Base-by-base conservation (phyloP, 2,329 filamentous ascomycete genomes). In the Beauveria sp. region DNA sequence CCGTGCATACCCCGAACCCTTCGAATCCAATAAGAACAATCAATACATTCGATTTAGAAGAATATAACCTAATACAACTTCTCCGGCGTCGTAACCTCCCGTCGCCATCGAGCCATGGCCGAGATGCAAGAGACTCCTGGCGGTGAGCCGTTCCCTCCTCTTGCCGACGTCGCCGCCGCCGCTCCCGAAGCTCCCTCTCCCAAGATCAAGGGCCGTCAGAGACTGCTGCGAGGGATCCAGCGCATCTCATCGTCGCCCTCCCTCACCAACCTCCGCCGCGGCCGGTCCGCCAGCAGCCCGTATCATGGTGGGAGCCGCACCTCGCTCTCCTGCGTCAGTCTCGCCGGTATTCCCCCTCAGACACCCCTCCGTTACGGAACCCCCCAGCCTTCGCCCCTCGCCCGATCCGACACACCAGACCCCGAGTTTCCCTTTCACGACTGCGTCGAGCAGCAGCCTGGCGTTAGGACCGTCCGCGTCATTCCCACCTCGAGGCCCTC, bases 171-270 rank as follows among this genome's bases (percentile, higher is more conserved):
- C 20, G 38, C 60, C 38, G 60, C 46, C 53, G 49, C 28, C 50
- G 51, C 75, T 74, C 3, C 66, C 67, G 60, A 43, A 10, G 34
- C 26, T 4, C 66, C 64, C 58, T 43, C 45, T 3, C 53, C 77
- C 28, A 91, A 88, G 73, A 78, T 83, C 61, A 91, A 87, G 71
- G 83, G 85, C 58, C 84, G 89, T 52, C 85, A 87, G 67, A 85
- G 87, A 63, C 74, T 96, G 40, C 78, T 96, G 20, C 86, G 86
- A 65, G 85, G 87, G 38, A 81, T 96, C 54, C 88, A 93, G 64
- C 87, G 90, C 62, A 93, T 96, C 69, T 87, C 90, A 12, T 96
- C 91, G 0, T 91, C 88, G 7, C 87, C 89, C 1, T 90, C 89
- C 18, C 76, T 96, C 56, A 79, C 82, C 46, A 83, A 83, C 62